Base-by-base conservation (phyloP, 257 asterid species). In the Penstemon eatonii region DNA sequence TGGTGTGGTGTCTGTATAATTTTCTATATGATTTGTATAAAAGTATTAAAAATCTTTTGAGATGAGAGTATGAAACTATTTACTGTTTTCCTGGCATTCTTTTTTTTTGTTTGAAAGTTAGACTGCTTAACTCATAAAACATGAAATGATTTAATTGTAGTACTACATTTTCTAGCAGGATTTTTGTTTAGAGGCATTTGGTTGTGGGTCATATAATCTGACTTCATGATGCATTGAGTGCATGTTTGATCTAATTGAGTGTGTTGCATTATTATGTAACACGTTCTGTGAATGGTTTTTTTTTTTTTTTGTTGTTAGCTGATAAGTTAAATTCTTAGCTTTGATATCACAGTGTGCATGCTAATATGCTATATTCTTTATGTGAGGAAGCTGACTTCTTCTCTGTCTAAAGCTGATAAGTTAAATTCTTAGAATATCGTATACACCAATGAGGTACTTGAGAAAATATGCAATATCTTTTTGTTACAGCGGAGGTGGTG, bases 401-500 rank as follows among this genome's bases (percentile, higher is more conserved):
- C 61, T 46, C 37, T 70, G 4, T 33, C 49, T 45, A 42, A 55
- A 37, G 39, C 25, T 40, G 37, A 56, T 46, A 11, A 37, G 40
- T 52, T 57, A 50, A 15, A 41, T 39, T 33, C 66, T 51, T 40
- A 60, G 64, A 67, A 13, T 42, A 63, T 54, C 65, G 55, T 38
- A 65, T 46, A 33, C 65, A 67, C 41, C 9, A 13, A 39, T 44
- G 36, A 42, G 57, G 13, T 52, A 50, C 58, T 49, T 12, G 49
- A 56, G 51, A 39, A 52, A 73, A 53, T 57, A 18, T 36, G 40
- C 52, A 49, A 63, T 37, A 69, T 45, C 44, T 56, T 19, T 82
- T 71, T 80, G 74, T 78, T 74, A 75, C 86, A 80, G 90, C 76
- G 70, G 97, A 85, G 86, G 90, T 83, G 77, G 91, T 87, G 69